phyloP scores from a whole-genome alignment of 2,329 filamentous ascomycete species.

The Trichoderma hamatum region DNA sequence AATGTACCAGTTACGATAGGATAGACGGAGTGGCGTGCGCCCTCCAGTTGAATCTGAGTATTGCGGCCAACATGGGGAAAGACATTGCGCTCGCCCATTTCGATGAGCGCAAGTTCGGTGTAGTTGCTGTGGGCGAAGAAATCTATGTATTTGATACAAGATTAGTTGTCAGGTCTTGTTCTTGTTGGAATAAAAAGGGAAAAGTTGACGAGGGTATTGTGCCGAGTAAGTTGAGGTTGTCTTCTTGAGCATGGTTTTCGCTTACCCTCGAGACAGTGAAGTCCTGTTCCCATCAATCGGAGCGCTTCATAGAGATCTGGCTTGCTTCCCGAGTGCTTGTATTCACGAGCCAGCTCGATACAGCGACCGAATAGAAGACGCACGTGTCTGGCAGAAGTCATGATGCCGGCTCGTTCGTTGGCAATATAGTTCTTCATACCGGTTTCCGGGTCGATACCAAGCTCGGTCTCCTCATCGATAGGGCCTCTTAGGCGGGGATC shows the following conservation, averaged over 20 bases:
- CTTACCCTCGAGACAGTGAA: constrained; percentile 81
- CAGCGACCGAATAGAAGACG: constrained; percentile 71
- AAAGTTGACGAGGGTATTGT: not conserved
- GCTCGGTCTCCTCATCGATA: constrained; percentile 75
- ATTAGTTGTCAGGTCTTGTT: not conserved
- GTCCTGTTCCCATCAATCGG: constrained; percentile 80
- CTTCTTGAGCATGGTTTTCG: not conserved
- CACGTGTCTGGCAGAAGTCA: constrained; percentile 79
- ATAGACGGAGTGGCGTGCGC: constrained; percentile 68
- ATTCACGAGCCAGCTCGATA: constrained; percentile 79
- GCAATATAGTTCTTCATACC: constrained; percentile 95
- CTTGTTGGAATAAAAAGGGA: not conserved
- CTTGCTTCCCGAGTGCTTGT: constrained; percentile 58
- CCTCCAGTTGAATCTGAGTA: constrained; percentile 71
- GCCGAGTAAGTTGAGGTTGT: not conserved
- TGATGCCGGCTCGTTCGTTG: constrained; percentile 75
- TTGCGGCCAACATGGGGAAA: constrained; percentile 85
- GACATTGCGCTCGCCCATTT: constrained; percentile 76
- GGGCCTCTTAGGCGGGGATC: constrained; percentile 80
- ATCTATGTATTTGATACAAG: constrained; percentile 51
- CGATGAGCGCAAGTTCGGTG: constrained; percentile 82
- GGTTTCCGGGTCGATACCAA: constrained; percentile 73
- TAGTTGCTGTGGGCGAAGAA: constrained; percentile 96
- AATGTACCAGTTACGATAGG: constrained; percentile 90
- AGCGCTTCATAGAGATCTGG: constrained; percentile 86